phyloP scores from a whole-genome alignment of 805 yeast genomes.

The Kodamaea kakaduensis region DNA sequence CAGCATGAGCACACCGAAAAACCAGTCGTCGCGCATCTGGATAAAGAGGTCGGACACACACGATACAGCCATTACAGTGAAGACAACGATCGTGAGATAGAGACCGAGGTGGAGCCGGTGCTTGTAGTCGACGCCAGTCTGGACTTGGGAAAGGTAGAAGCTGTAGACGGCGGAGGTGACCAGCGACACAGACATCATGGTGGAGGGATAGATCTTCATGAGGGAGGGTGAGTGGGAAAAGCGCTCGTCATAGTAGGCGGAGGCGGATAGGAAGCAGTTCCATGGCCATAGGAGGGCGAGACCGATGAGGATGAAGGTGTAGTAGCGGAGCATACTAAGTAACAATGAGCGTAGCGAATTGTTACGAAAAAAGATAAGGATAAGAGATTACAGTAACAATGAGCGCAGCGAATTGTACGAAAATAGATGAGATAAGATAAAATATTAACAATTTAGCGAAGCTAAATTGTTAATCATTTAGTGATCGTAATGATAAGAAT shows the following conservation, averaged over 20 bases:
- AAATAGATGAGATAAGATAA: too few relatives aligned
- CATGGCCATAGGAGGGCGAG: conserved; percentile 92
- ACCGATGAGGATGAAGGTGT: conserved; percentile 66
- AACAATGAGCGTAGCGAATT: too few relatives aligned
- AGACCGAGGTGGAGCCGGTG: conserved; percentile 61
- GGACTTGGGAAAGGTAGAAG: conserved; percentile 60
- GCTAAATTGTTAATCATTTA: too few relatives aligned
- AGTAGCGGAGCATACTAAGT: conserved; percentile 45
- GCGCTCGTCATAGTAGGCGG: conserved; percentile 69
- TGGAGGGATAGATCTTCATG: conserved; percentile 63
- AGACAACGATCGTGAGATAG: conserved; percentile 51
- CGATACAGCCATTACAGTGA: conserved; percentile 53
- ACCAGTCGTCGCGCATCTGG: conserved; percentile 33
- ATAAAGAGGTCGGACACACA: conserved; percentile 36
- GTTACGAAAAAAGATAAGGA: too few relatives aligned
- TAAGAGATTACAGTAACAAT: too few relatives aligned
- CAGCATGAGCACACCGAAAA: conserved; percentile 54
- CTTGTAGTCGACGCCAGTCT: conserved; percentile 54
- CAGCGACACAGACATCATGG: conserved; percentile 87
- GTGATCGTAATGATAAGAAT: too few relatives aligned
- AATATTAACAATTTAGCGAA: too few relatives aligned
- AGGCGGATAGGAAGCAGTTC: conserved; percentile 86
- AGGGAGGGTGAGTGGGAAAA: conserved; percentile 48
- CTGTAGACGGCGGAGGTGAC: conserved; percentile 58
- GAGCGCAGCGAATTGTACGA: too few relatives aligned